Conservation (phyloP, 257 asterid species). For the Lycium barbarum region DNA sequence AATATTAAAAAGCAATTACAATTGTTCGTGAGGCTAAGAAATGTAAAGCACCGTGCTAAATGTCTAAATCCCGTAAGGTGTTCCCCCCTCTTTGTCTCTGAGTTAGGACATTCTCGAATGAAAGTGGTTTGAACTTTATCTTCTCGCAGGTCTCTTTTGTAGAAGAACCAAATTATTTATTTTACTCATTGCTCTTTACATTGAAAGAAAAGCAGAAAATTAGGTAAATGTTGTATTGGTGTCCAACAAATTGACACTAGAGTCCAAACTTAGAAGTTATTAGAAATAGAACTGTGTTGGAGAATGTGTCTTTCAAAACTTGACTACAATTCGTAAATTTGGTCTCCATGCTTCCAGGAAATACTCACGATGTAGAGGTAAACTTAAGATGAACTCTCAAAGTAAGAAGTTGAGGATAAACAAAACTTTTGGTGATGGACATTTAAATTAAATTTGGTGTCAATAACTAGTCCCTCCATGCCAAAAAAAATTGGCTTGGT, state of each 20-base stretch:
- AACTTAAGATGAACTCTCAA: slow-evolving; percentile 1
- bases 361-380: not conserved
- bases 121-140: not conserved
- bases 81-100: not conserved
- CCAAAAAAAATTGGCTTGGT: not conserved
- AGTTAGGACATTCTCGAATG: not conserved
- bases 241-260: not conserved
- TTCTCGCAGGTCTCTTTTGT: not conserved
- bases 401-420: slow-evolving; percentile 6
- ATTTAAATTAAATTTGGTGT: not conserved
- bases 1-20: not conserved
- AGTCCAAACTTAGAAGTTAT: not conserved
- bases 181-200: not conserved
- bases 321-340: not conserved
- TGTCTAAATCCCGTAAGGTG: not conserved
- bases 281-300: not conserved
- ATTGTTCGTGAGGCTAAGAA: not conserved
- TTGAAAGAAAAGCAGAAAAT: not conserved
- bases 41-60: not conserved
- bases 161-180: not conserved
- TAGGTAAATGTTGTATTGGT: not conserved
- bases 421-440: not conserved
- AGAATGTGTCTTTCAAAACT: not conserved
- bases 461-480: not conserved
- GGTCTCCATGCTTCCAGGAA: not conserved